These are phyloP conservation scores for Solanum pennellii DNA, from an alignment of 257 asterid genomes.

Conservation along the genomic window DNA sequence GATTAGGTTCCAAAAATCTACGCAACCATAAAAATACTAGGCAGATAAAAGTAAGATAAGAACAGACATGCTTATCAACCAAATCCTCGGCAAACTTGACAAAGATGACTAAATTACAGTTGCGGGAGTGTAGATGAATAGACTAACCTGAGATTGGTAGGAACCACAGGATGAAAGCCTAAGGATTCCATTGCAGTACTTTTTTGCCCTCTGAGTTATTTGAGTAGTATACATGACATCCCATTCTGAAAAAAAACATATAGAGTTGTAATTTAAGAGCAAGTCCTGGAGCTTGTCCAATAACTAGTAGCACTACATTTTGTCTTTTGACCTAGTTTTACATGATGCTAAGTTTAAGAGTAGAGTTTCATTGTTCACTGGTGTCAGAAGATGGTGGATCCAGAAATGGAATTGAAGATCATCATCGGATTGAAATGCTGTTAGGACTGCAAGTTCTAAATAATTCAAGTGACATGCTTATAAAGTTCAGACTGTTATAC, in stretches of 20 bases:
- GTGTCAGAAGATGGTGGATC: neutral
- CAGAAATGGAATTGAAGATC: neutral
- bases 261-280: neutral
- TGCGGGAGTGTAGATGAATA: neutral
- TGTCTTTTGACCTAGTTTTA: neutral
- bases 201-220: slow-evolving; percentile 13
- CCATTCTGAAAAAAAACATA: slow-evolving; percentile 14
- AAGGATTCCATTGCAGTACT: slow-evolving; percentile 16
- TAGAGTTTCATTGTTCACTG: neutral
- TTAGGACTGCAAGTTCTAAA: neutral
- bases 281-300: neutral
- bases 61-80: neutral
- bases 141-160: slow-evolving; percentile 12
- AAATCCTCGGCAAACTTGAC: neutral
- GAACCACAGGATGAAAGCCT: slow-evolving; percentile 14
- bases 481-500: neutral
- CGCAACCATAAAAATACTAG: neutral
- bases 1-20: neutral
- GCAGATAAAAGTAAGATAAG: neutral
- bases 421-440: neutral
- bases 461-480: neutral
- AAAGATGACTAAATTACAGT: neutral
- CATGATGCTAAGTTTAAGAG: neutral
- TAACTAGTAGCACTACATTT: neutral
- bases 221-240: slow-evolving; percentile 22